Percentiles rank a stretch among this genome's conserved stretches.
phyloP scores from a whole-genome alignment of 2,329 filamentous ascomycete species.

The Cercospora citrullina region DNA sequence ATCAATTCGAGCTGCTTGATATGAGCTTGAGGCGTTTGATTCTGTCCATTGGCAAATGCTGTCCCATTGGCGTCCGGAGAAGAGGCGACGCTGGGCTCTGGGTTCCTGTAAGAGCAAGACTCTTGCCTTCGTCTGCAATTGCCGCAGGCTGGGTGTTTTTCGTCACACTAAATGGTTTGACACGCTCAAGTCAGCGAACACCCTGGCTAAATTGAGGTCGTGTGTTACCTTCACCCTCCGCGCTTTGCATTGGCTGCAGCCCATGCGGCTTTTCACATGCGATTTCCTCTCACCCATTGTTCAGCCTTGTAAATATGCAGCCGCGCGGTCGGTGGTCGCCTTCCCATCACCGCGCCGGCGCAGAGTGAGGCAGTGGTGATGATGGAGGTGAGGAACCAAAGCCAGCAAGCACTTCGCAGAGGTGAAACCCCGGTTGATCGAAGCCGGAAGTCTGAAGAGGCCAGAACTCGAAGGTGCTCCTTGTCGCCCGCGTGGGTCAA shows the following conservation, averaged over 20 bases:
- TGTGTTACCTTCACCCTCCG: slow-evolving; percentile 32
- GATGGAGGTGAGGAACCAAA: neutral
- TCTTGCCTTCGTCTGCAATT: slow-evolving; percentile 29
- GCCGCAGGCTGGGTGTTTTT: slow-evolving; percentile 23
- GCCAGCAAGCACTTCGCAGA: neutral
- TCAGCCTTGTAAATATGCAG: neutral
- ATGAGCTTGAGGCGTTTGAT: slow-evolving; percentile 13
- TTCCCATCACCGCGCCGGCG: slow-evolving; percentile 1
- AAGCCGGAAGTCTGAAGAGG: neutral
- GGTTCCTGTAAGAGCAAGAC: slow-evolving; percentile 27
- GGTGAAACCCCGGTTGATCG: neutral
- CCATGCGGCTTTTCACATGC: slow-evolving; percentile 31
- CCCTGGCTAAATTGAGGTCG: neutral
- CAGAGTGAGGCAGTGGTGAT: neutral
- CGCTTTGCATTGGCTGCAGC: slow-evolving; percentile 33
- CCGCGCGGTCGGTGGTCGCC: neutral
- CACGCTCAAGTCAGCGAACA: neutral
- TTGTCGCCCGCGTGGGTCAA: neutral
- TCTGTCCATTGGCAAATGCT: slow-evolving; percentile 11
- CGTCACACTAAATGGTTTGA: slow-evolving; percentile 21
- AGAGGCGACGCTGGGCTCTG: slow-evolving; percentile 16
- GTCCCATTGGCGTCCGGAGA: slow-evolving; percentile 17
- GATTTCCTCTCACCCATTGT: slow-evolving; percentile 25
- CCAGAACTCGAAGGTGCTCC: neutral
- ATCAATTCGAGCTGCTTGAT: slow-evolving; percentile 29